phyloP scores from a whole-genome alignment of 2,329 filamentous ascomycete genomes.

The Epichloe bromicola region DNA sequence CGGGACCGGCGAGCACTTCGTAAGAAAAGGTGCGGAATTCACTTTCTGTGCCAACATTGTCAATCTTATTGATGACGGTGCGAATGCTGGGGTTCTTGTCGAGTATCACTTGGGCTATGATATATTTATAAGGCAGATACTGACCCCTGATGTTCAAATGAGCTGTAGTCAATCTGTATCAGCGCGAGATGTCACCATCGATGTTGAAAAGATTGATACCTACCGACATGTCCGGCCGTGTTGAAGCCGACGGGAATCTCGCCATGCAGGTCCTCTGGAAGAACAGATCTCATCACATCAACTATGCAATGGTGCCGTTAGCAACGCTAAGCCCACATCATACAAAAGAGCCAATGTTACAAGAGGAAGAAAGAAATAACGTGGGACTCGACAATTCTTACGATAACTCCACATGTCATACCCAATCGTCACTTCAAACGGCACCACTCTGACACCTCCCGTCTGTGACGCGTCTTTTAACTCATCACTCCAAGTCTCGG shows the following conservation, averaged over 20 bases:
- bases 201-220: conserved; percentile 14
- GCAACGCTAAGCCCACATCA: conserved; percentile 6
- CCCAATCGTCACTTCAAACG: conserved; percentile 62
- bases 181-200: background rate
- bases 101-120: conserved; percentile 74
- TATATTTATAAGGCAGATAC: conserved; percentile 71
- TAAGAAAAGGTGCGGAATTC: conserved; percentile 88
- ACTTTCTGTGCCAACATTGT: conserved; percentile 74
- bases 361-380: background rate
- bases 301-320: conserved; percentile 29
- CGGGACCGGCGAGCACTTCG: conserved; percentile 71
- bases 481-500: conserved; percentile 62
- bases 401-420: conserved; percentile 83
- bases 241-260: conserved; percentile 82
- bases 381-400: conserved; percentile 26
- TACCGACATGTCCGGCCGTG: conserved; percentile 75
- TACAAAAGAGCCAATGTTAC: conserved; percentile 4
- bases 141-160: conserved; percentile 80
- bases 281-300: conserved; percentile 69
- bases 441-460: conserved; percentile 56
- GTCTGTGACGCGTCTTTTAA: conserved; percentile 55
- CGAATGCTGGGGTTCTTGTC: conserved; percentile 76
- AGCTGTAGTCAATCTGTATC: conserved; percentile 31
- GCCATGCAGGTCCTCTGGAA: conserved; percentile 67
- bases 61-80: conserved; percentile 93